These are phyloP conservation scores for Lagenidium sp. DNA, from an alignment of 352 stramenopile species.

Conservation along the genomic window DNA sequence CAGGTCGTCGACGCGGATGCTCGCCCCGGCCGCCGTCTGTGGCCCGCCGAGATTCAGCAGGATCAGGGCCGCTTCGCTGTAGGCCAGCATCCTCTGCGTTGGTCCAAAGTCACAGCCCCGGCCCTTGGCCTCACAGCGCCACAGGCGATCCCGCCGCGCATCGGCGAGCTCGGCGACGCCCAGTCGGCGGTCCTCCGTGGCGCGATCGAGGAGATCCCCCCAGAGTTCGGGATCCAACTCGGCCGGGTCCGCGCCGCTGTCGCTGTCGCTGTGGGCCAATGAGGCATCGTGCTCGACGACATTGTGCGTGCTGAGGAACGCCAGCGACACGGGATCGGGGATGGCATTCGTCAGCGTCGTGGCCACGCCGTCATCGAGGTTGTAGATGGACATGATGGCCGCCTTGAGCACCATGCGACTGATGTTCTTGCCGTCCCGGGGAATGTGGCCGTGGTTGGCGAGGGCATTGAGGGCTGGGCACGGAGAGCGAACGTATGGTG, in stretches of 20 bases:
- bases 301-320: slow-evolving; percentile 30
- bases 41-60: slow-evolving; percentile 2
- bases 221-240: slow-evolving; percentile 16
- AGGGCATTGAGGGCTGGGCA: slow-evolving; percentile 61
- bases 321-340: slow-evolving; percentile 21
- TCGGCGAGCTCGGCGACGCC: slow-evolving; percentile 3
- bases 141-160: neutral
- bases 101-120: neutral
- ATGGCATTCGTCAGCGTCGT: slow-evolving; percentile 16
- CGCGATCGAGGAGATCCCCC: slow-evolving; percentile 16
- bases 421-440: slow-evolving; percentile 36
- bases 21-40: neutral
- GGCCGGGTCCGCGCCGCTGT: slow-evolving; percentile 22
- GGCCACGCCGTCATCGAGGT: slow-evolving; percentile 20
- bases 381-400: slow-evolving; percentile 22
- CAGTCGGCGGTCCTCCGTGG: neutral
- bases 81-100: slow-evolving; percentile 1
- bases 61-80: neutral
- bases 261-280: slow-evolving; percentile 20
- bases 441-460: slow-evolving; percentile 52
- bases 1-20: neutral
- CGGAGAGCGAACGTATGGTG: slow-evolving; percentile 13
- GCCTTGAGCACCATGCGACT: slow-evolving; percentile 1
- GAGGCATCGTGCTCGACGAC: slow-evolving; percentile 39
- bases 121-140: slow-evolving; percentile 1